Percentiles rank a stretch among this genome's conserved stretches.
phyloP scores from a whole-genome alignment of 148 eudicot genomes.

The Cornus kousa region DNA sequence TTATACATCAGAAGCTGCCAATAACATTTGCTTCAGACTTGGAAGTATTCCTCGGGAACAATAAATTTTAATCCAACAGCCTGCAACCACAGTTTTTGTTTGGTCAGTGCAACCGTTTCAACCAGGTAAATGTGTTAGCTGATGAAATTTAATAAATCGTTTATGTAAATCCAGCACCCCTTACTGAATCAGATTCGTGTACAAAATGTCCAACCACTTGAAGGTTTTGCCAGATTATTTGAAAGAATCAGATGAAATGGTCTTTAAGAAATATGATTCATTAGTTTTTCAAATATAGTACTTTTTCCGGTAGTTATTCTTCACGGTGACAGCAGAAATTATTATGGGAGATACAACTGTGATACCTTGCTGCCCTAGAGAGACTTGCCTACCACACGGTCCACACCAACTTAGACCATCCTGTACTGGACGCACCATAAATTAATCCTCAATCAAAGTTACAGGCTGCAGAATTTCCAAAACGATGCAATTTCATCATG shows the following conservation, averaged over 20 bases:
- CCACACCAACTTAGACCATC: neutral
- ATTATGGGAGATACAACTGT: neutral
- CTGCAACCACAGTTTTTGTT: conserved; percentile 33
- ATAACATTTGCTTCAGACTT: neutral
- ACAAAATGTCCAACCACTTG: neutral
- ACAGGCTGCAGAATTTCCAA: neutral
- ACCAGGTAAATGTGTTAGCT: neutral
- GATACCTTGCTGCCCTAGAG: neutral
- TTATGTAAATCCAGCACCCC: neutral
- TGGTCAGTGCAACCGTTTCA: neutral
- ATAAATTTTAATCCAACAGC: conserved; percentile 70
- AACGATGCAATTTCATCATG: neutral
- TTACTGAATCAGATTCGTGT: neutral
- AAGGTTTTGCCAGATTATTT: neutral
- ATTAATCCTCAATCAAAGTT: neutral
- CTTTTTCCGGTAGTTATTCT: neutral
- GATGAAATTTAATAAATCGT: neutral
- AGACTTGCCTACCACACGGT: neutral
- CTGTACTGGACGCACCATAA: neutral
- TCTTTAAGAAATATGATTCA: neutral
- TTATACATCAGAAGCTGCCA: neutral
- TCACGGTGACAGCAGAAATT: neutral
- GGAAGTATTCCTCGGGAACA: conserved; percentile 72
- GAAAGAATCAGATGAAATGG: neutral
- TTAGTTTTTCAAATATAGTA: neutral